A percentile compares a stretch with the other conserved stretches of the same genome.
Conservation (phyloP, 2,329 filamentous ascomycete genomes). For the Graphilbum ipis-grandicollis region DNA sequence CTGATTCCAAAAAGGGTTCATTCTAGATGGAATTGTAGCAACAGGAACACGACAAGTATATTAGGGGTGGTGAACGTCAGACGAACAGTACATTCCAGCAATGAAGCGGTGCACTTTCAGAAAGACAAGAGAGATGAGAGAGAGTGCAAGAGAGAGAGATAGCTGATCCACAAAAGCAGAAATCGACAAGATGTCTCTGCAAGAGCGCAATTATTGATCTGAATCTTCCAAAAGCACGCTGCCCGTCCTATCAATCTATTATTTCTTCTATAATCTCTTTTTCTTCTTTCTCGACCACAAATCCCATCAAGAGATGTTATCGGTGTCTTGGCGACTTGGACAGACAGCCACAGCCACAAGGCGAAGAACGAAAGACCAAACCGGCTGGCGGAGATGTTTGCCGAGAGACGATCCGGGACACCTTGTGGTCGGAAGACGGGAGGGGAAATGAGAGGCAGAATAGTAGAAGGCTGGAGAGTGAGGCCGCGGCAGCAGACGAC, state of each 20-base stretch:
- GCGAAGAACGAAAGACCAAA: neutral
- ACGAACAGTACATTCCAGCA: neutral
- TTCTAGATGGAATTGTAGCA: neutral
- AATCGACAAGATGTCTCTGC: too few species aligned
- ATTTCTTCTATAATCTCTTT: neutral
- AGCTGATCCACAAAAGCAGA: too few species aligned
- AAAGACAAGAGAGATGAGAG: neutral
- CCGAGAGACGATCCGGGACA: neutral
- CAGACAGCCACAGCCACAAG: too few species aligned
- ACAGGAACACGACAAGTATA: neutral
- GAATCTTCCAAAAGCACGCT: neutral
- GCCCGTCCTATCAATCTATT: neutral
- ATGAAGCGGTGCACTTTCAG: neutral
- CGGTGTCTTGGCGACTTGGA: too few species aligned
- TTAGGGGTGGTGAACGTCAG: neutral
- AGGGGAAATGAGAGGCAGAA: too few species aligned
- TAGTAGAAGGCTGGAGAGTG: too few species aligned
- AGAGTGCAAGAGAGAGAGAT: too few species aligned
- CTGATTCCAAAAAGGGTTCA: neutral
- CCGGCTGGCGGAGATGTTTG: neutral
- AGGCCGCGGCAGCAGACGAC: too few species aligned
- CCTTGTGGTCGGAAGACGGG: too few species aligned
- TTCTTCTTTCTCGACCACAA: neutral
- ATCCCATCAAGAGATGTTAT: neutral
- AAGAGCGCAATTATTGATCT: too few species aligned